Evolutionary conservation across 768 basidiomycete genomes (phyloP).

Genomic region (Lyophyllum shimeji): DNA sequence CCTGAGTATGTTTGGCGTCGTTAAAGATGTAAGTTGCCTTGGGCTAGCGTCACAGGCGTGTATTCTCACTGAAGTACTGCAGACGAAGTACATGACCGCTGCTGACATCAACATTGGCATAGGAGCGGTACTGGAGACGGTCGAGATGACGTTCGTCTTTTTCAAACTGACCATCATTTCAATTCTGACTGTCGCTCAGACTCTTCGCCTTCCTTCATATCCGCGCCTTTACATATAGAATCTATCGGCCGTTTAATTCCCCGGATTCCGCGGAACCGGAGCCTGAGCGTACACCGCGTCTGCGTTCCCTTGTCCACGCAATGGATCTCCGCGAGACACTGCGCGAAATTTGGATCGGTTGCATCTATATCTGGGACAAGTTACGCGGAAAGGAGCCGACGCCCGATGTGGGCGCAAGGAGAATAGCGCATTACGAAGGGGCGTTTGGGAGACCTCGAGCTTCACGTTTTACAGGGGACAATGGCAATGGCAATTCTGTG

Average conservation of each 20-base stretch:
- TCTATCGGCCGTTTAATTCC: conserved; percentile 42
- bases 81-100: conserved; percentile 72
- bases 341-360: conserved; percentile 57
- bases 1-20: conserved; percentile 54
- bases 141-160: conserved; percentile 69
- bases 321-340: conserved; percentile 72
- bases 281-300: conserved; percentile 47
- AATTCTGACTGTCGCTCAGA: conserved; percentile 29
- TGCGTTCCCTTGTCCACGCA: conserved; percentile 59
- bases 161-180: background rate
- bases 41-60: background rate
- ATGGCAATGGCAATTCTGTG: conserved; percentile 9
- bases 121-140: conserved; percentile 63
- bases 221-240: conserved; percentile 68
- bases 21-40: conserved; percentile 55
- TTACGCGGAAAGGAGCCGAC: conserved; percentile 56
- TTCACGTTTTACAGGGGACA: conserved; percentile 8
- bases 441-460: conserved; percentile 42
- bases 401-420: conserved; percentile 40
- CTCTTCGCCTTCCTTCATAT: conserved; percentile 72
- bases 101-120: conserved; percentile 74
- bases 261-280: conserved; percentile 27
- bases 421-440: conserved; percentile 39
- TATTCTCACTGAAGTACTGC: background rate
- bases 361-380: conserved; percentile 55